Evolutionary conservation across 371 early-diverging fungal genomes (phyloP), one percentile per base, ranked within the genome.

Genomic region (Smittium culicis): DNA sequence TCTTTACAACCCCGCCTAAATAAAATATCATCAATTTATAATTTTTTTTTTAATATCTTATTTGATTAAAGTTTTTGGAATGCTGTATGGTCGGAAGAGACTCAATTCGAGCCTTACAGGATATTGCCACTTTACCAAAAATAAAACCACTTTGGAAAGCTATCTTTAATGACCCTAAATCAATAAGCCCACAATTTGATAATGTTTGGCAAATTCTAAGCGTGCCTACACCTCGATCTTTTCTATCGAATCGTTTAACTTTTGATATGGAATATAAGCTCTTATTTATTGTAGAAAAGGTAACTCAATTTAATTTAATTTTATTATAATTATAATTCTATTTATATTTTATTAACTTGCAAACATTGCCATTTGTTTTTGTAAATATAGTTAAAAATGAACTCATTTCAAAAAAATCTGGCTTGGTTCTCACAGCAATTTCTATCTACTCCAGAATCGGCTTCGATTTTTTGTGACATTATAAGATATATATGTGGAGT

Each of bases 401-500:
- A 73, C 20, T 72, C 78, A 11, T 85, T 82, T 66, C 79, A 81
- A 54, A 75, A 83, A 61, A 86, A 88, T 61, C 71, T 86, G 34
- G 72, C 71, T 35, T 87, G 88, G 88, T 88, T 89, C 62, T 74
- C 81, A 24, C 84, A 84, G 60, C 76, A 86, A 20, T 88, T 72
- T 68, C 68, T 89, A 31, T 70, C 73, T 1, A 76, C 83, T 0
- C 82, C 84, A 0, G 85, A 87, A 69, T 66, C 83, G 2, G 90
- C 86, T 45, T 71, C 83, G 0, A 79, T 86, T 55, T 82, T 76
- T 54, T 75, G 80, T 61, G 91, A 91, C 69, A 64, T 90, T 11
- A 83, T 91, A n/a, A 82, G 91, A 28, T 91, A 82, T 66, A 81
- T 91, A 45, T 83, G 86, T 32, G 83, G 87, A 58, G 88, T 85